Conservation (phyloP, 2,329 filamentous ascomycete species). For the Aspergillus alliaceus region DNA sequence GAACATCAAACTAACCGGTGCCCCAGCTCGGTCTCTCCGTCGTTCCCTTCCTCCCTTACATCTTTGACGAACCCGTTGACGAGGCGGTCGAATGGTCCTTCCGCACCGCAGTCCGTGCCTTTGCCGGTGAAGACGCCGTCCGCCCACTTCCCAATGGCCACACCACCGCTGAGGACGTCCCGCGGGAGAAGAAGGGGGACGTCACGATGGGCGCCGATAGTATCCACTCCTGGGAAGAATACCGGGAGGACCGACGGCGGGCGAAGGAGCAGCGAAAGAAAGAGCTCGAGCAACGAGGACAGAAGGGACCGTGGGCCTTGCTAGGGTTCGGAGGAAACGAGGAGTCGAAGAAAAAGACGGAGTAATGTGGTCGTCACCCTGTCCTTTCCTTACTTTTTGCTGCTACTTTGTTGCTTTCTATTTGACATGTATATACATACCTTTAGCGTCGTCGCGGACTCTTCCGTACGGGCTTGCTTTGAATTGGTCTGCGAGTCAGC, state of each 20-base stretch:
- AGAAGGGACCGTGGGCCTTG: conserved; percentile 11
- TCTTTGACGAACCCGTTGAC: conserved; percentile 93
- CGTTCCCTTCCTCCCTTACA: conserved; percentile 77
- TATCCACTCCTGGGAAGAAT: conserved; percentile 35
- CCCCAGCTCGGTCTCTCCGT: conserved; percentile 65
- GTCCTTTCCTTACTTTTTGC: too few species aligned
- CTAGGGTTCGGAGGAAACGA: conserved; percentile 8
- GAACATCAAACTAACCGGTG: too few species aligned
- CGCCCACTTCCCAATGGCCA: conserved; percentile 25
- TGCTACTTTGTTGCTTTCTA: too few species aligned
- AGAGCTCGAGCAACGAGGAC: conserved; percentile 20
- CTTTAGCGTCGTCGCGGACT: too few species aligned
- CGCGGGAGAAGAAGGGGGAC: conserved; percentile 18
- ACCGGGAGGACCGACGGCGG: conserved; percentile 29
- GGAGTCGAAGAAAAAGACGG: conserved; percentile 16
- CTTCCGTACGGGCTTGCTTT: too few species aligned
- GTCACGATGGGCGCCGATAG: conserved; percentile 12
- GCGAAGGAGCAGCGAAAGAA: conserved; percentile 29
- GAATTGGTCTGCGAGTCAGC: too few species aligned
- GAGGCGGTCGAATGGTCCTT: conserved; percentile 87
- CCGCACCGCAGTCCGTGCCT: conserved; percentile 73
- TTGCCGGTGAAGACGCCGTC: conserved; percentile 66
- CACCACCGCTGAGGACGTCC: conserved; percentile 7
- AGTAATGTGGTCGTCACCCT: conserved; percentile 2
- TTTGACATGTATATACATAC: too few species aligned